Percentiles rank a stretch among this genome's conserved stretches.
Conservation (phyloP, 805 yeast species). For the Saturnispora serradocipensis region DNA sequence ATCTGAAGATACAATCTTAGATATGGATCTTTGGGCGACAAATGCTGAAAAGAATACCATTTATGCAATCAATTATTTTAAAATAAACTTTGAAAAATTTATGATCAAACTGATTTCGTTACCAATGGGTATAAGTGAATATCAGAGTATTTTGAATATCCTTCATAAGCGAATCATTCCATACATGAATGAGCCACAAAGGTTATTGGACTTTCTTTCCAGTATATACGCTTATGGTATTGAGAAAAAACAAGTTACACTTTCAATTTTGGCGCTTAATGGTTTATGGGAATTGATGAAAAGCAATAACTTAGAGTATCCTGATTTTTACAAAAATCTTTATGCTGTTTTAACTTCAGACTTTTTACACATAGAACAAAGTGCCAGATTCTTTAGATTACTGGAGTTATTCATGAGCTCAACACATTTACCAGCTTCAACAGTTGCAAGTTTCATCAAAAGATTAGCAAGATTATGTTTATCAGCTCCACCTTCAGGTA, state of each 20-base stretch:
- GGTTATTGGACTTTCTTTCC: constrained; percentile 87
- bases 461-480: constrained; percentile 65
- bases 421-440: constrained; percentile 73
- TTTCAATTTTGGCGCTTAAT: constrained; percentile 65
- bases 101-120: constrained; percentile 48
- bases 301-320: constrained; percentile 78
- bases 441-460: constrained; percentile 87
- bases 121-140: constrained; percentile 38
- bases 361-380: constrained; percentile 65
- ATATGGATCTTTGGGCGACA: constrained; percentile 23
- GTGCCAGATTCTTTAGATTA: constrained; percentile 81
- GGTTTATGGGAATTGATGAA: constrained; percentile 83
- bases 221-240: constrained; percentile 58
- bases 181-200: constrained; percentile 65
- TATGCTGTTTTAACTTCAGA: constrained; percentile 72
- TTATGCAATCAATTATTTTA: constrained; percentile 34
- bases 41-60: constrained; percentile 38
- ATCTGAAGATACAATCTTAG: constrained; percentile 25
- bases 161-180: constrained; percentile 84
- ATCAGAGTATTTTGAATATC: constrained; percentile 57
- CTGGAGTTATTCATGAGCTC: constrained; percentile 80
- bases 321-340: constrained; percentile 75
- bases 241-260: constrained; percentile 23
- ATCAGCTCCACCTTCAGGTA: constrained; percentile 79
- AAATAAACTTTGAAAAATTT: constrained; percentile 57